A percentile compares a stretch with the other conserved stretches of the same genome.
Evolutionary conservation across 768 basidiomycete genomes (phyloP).

Genomic region (Mycena latifolia): DNA sequence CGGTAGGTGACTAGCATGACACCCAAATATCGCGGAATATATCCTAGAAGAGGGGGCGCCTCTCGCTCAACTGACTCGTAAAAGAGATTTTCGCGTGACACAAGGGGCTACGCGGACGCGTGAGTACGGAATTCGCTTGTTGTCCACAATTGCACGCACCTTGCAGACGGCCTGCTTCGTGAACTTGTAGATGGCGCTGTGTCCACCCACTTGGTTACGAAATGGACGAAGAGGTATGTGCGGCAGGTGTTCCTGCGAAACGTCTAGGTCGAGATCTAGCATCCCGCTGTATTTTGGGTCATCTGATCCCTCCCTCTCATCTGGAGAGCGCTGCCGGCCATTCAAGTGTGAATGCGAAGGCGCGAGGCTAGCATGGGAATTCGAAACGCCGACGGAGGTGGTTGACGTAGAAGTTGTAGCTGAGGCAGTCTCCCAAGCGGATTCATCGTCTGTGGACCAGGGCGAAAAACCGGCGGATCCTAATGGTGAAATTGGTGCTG

Average conservation of each 20-base stretch:
- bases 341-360: conserved; percentile 32
- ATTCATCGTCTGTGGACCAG: conserved; percentile 85
- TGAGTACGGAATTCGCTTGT: conserved; percentile 19
- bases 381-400: conserved; percentile 53
- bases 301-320: conserved; percentile 22
- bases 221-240: conserved; percentile 96
- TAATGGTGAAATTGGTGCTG: conserved; percentile 47
- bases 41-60: conserved; percentile 91
- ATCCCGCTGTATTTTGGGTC: conserved; percentile 40
- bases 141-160: conserved; percentile 70
- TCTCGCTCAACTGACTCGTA: conserved; percentile 97
- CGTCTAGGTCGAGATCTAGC: conserved; percentile 55
- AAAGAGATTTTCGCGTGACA: conserved; percentile 96
- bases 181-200: conserved; percentile 97
- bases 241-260: conserved; percentile 73
- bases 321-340: conserved; percentile 22
- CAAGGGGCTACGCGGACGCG: conserved; percentile 78
- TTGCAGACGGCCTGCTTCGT: conserved; percentile 98
- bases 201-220: conserved; percentile 97
- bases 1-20: conserved; percentile 99
- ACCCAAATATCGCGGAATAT: conserved; percentile 97
- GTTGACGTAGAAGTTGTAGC: conserved; percentile 71
- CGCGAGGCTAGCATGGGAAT: conserved; percentile 46
- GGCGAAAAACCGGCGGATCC: conserved; percentile 61
- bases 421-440: conserved; percentile 81